Conservation (phyloP, 2,329 filamentous ascomycete species). For the Fusarium vanettenii region DNA sequence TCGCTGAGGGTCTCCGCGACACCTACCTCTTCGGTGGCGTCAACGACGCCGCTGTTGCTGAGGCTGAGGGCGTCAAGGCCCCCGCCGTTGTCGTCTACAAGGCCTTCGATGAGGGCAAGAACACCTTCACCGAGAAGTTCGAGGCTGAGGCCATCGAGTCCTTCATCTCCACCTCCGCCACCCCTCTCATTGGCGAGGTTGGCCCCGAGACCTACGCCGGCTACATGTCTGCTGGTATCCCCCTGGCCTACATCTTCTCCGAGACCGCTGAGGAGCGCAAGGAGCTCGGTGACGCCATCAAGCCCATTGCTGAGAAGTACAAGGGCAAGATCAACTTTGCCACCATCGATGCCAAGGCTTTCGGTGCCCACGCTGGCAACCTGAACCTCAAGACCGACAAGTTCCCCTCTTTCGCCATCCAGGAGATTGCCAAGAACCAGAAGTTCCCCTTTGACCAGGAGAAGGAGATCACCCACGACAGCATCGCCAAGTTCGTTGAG, state of each 20-base stretch:
- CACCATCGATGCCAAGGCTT: slow-evolving; percentile 94
- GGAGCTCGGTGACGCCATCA: slow-evolving; percentile 79
- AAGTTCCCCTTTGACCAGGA: slow-evolving; percentile 96
- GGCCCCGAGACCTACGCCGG: slow-evolving; percentile 95
- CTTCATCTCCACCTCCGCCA: slow-evolving; percentile 87
- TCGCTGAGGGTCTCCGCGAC: slow-evolving; percentile 84
- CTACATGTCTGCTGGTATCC: slow-evolving; percentile 94
- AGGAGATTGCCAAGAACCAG: slow-evolving; percentile 93
- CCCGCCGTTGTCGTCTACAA: slow-evolving; percentile 96
- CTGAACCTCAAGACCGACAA: slow-evolving; percentile 95
- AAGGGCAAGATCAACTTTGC: slow-evolving; percentile 97
- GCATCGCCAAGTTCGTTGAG: slow-evolving; percentile 85
- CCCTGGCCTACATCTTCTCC: slow-evolving; percentile 97
- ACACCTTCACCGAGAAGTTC: slow-evolving; percentile 81
- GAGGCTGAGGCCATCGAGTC: slow-evolving; percentile 81
- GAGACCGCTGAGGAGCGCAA: slow-evolving; percentile 92
- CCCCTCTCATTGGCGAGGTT: slow-evolving; percentile 93
- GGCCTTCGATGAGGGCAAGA: slow-evolving; percentile 96
- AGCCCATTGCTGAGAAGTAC: slow-evolving; percentile 89
- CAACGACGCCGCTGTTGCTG: slow-evolving; percentile 84
- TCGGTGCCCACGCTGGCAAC: slow-evolving; percentile 95
- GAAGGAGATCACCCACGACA: slow-evolving; percentile 77
- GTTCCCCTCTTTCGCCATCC: slow-evolving; percentile 98
- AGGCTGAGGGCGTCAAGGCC: slow-evolving; percentile 89
- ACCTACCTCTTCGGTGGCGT: slow-evolving; percentile 92